Evolutionary conservation across 2,329 filamentous ascomycete genomes (phyloP).

Genomic region (Aureobasidium vineae): DNA sequence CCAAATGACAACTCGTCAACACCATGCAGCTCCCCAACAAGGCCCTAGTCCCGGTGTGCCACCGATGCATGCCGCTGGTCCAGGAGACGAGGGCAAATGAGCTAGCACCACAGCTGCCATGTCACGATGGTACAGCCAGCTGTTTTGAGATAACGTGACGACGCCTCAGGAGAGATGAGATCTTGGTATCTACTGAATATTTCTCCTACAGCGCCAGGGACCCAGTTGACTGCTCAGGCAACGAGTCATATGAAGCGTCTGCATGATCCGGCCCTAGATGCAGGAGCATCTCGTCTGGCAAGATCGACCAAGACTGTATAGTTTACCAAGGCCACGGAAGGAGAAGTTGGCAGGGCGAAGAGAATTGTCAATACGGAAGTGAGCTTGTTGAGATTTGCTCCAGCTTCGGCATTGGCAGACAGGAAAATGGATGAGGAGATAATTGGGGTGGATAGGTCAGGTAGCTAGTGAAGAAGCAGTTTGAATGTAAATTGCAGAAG

Average conservation of each 20-base stretch:
- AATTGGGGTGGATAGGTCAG: slow-evolving; percentile 4
- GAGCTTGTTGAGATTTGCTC: slow-evolving; percentile 11
- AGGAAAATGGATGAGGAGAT: background rate
- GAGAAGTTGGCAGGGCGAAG: background rate
- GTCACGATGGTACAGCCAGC: slow-evolving; percentile 7
- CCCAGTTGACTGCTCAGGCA: background rate
- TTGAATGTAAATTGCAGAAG: slow-evolving; percentile 5
- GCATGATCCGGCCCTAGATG: background rate
- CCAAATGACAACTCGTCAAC: slow-evolving; percentile 39
- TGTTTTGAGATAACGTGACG: slow-evolving; percentile 1
- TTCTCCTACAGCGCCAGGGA: slow-evolving; percentile 6
- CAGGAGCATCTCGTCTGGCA: background rate
- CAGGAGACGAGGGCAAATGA: slow-evolving; percentile 38
- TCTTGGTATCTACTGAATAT: background rate
- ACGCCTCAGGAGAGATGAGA: slow-evolving; percentile 12
- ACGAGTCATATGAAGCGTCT: background rate
- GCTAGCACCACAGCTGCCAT: slow-evolving; percentile 7
- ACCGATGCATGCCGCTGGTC: slow-evolving; percentile 30
- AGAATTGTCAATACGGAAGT: slow-evolving; percentile 7
- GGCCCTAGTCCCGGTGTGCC: slow-evolving; percentile 35
- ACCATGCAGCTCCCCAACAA: slow-evolving; percentile 35
- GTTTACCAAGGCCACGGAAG: background rate
- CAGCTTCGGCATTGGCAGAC: slow-evolving; percentile 12
- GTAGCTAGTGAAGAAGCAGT: background rate
- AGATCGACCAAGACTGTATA: slow-evolving; percentile 1